Evolutionary conservation across 225 moss, liverwort and hornwort species (phyloP).

Genomic region (Sphagnum contortum): DNA sequence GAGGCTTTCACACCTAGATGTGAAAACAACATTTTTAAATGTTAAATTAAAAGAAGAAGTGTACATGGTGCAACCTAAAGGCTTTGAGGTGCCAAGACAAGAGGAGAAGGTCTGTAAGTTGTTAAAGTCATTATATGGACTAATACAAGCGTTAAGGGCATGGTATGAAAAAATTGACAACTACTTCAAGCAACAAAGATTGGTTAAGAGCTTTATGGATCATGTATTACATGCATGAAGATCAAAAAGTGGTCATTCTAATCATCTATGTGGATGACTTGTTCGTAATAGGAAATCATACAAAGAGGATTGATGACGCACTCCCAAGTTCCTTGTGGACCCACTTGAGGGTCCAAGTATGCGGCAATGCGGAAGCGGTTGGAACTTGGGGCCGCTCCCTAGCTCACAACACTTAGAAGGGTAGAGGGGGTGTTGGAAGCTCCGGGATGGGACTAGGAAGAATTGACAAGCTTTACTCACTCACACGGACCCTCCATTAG

Average conservation of each 20-base stretch:
- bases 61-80: not conserved
- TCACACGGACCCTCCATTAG: no score
- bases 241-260: not conserved
- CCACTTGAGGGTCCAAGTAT: no score
- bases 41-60: not conserved
- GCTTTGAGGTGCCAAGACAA: not conserved
- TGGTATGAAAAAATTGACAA: not conserved
- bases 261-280: conserved; percentile 1
- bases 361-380: no score
- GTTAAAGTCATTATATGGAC: not conserved
- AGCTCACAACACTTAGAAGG: no score
- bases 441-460: no score
- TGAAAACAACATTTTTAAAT: not conserved
- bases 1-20: not conserved
- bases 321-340: no score
- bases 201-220: not conserved
- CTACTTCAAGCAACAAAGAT: not conserved
- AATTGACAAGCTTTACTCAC: no score
- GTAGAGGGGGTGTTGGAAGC: no score
- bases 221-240: no score
- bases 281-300: not conserved
- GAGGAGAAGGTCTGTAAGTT: not conserved
- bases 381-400: no score
- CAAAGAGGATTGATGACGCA: no score
- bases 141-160: not conserved